These are phyloP conservation scores for Leucocoprinus sp. DNA, from an alignment of 768 basidiomycete genomes.

Conservation along the genomic window DNA sequence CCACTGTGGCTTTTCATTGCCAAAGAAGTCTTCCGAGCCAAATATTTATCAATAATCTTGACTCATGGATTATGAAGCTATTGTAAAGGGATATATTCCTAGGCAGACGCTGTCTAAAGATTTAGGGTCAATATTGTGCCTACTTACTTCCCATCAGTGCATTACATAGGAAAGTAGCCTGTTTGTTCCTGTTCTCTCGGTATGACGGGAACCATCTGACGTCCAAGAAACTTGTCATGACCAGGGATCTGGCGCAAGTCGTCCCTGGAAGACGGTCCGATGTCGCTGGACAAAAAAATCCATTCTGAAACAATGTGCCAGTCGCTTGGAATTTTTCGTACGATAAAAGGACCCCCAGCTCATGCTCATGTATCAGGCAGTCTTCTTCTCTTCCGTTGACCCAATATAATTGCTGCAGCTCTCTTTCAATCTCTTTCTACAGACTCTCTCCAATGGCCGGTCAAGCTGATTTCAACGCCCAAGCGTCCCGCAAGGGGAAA, in stretches of 20 bases:
- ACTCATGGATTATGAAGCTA: background rate
- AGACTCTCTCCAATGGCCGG: background rate
- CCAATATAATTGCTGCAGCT: too few species aligned
- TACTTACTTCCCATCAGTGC: background rate
- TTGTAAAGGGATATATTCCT: background rate
- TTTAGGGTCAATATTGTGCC: background rate
- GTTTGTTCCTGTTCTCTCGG: too few species aligned
- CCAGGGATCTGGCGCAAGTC: too few species aligned
- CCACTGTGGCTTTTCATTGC: too few species aligned
- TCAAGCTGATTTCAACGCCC: constrained; percentile 1
- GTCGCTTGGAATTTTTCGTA: too few species aligned
- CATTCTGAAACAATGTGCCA: too few species aligned
- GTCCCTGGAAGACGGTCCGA: too few species aligned
- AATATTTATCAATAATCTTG: background rate
- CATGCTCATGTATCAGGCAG: background rate
- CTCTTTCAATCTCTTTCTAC: background rate
- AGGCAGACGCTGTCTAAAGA: background rate
- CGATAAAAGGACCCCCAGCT: background rate
- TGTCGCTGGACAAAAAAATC: too few species aligned
- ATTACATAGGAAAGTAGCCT: too few species aligned
- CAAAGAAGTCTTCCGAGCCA: too few species aligned
- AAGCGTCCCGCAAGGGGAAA: background rate
- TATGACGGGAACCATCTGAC: too few species aligned
- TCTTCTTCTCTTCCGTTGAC: background rate
- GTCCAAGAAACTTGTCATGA: too few species aligned